phyloP scores from a whole-genome alignment of 2,329 filamentous ascomycete species.

The Xylariaceae sp. region DNA sequence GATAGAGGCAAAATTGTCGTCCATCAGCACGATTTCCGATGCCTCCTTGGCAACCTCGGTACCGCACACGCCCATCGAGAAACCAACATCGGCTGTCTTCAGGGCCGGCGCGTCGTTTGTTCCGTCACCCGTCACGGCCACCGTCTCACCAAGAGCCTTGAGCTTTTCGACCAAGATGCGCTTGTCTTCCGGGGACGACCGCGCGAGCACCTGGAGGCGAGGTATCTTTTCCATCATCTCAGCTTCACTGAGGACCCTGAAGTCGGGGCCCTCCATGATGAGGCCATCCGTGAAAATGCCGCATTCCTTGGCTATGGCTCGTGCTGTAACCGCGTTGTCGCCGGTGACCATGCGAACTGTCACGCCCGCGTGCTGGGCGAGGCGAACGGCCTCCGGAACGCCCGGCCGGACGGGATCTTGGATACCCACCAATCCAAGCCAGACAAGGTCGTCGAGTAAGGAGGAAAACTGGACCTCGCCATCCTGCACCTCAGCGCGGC shows the following conservation, averaged over 20 bases:
- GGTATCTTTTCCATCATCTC: slow-evolving; percentile 65
- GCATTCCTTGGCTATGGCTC: slow-evolving; percentile 73
- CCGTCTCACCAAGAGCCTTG: slow-evolving; percentile 68
- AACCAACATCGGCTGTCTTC: slow-evolving; percentile 75
- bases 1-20: slow-evolving; percentile 83
- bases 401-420: slow-evolving; percentile 73
- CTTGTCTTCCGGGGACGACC: slow-evolving; percentile 74
- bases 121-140: slow-evolving; percentile 77
- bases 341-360: slow-evolving; percentile 82
- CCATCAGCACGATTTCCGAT: slow-evolving; percentile 80
- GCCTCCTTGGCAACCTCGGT: slow-evolving; percentile 83
- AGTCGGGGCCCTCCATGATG: slow-evolving; percentile 73
- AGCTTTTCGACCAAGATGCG: slow-evolving; percentile 65
- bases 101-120: slow-evolving; percentile 80
- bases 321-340: slow-evolving; percentile 73
- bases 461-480: slow-evolving; percentile 61
- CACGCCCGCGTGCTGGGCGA: slow-evolving; percentile 71
- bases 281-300: slow-evolving; percentile 65
- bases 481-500: slow-evolving; percentile 50
- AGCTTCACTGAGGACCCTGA: slow-evolving; percentile 63
- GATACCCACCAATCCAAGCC: slow-evolving; percentile 69
- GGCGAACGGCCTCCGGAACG: slow-evolving; percentile 65
- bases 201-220: slow-evolving; percentile 63
- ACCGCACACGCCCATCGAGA: slow-evolving; percentile 82
- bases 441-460: slow-evolving; percentile 61